Base-by-base conservation (phyloP, 1,284 basidiomycete species). In the Singerocomus inundabilis region DNA sequence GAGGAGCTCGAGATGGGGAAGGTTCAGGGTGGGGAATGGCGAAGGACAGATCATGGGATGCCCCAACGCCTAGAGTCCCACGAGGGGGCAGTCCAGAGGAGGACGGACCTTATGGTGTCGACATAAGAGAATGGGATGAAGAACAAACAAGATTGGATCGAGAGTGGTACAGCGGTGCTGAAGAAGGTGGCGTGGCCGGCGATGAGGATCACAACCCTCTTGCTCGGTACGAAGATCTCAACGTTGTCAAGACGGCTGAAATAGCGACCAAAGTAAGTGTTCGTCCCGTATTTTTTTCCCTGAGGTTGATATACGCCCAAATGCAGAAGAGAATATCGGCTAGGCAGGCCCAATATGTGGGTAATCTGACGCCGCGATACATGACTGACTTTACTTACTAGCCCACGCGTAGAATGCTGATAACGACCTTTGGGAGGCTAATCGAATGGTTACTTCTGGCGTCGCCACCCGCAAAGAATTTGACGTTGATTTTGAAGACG, bases 381-480 rank as follows among this genome's bases (percentile, higher is more conserved):
- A 10, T 6, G 5, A 1, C 21, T 15, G 0, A 2, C 12, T 6
- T 9, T 28, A 3, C 34, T 44, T 40, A 40, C 49, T 46, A 30
- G 58, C 5, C 15, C 6, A 15, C 9, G 12, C 40, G 3, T 63
- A 94, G 90, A 98, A 98, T 60, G 92, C 92, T 21, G 97, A 99
- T 67, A 96, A 95, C 59, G 96, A 99, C 59, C 75, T 96, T 1
- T 99, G 97, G 97, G 97, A 99, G 74, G 91, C 90, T 7, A 98
- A 99, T 63, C 90, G 95, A 63, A 93, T 99, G 86, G 78, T 94
- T 11, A 93, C 91, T 0, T 98, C 95, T 12, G 97, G 97, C 62
- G 87, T 98, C 13, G 91, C 91, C 2, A 91, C 91, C 5, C 84
- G 91, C 29, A 87, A 84, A 54, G 78, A 84, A 11, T 79, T 99